phyloP scores from a whole-genome alignment of 2,329 filamentous ascomycete genomes.

The Paraconiothyrium sp. region DNA sequence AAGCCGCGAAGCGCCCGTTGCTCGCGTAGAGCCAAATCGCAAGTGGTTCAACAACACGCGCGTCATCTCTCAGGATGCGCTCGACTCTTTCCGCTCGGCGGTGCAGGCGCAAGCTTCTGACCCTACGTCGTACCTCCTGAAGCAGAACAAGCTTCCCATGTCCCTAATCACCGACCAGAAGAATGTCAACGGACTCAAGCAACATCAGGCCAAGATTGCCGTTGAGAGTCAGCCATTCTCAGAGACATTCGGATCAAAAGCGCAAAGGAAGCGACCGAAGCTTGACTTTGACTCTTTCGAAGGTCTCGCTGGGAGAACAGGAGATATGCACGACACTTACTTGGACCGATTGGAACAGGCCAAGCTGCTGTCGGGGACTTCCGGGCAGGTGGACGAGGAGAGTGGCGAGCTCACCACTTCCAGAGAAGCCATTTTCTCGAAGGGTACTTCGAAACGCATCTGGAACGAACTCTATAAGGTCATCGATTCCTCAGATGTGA shows the following conservation, averaged over 20 bases:
- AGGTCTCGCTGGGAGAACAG: constrained; percentile 82
- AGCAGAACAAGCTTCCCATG: constrained; percentile 97
- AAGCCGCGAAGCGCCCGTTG: constrained; percentile 80
- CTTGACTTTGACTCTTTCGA: constrained; percentile 81
- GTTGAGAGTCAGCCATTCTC: constrained; percentile 87
- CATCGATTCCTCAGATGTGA: constrained; percentile 93
- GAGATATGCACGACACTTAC: constrained; percentile 83
- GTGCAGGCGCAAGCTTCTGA: constrained; percentile 91
- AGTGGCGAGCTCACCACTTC: constrained; percentile 56
- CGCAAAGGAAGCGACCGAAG: constrained; percentile 92
- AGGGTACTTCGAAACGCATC: constrained; percentile 82
- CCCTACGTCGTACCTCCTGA: constrained; percentile 93
- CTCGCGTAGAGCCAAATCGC: constrained; percentile 92
- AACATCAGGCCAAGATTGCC: constrained; percentile 93
- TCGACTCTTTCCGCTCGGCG: constrained; percentile 87
- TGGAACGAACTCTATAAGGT: constrained; percentile 94
- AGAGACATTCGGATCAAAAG: constrained; percentile 92
- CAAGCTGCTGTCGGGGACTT: constrained; percentile 76
- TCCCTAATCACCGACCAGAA: constrained; percentile 85
- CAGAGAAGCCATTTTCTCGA: constrained; percentile 78
- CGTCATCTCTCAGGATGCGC: constrained; percentile 86
- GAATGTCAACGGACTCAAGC: constrained; percentile 80
- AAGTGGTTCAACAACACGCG: constrained; percentile 98
- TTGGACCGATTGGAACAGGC: constrained; percentile 82
- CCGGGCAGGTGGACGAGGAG: constrained; percentile 64